Evolutionary conservation across 371 early-diverging fungal genomes (phyloP).

Genomic region (Circinella minor): DNA sequence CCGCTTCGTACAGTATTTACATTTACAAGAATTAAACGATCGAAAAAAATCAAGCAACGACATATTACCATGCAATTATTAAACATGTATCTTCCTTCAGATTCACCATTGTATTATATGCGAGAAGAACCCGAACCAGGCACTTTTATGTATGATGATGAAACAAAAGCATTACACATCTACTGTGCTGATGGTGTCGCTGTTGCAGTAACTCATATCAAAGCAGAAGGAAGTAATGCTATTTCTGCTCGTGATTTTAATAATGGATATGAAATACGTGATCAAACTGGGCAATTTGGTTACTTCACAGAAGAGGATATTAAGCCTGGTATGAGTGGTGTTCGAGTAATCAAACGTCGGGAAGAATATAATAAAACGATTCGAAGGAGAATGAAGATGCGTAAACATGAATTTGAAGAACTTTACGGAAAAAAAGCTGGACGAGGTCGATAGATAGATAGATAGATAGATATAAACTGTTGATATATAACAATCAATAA

Average conservation of each 20-base stretch:
- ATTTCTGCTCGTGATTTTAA: slow-evolving; percentile 70
- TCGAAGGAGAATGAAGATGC: slow-evolving; percentile 29
- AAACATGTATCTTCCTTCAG: slow-evolving; percentile 26
- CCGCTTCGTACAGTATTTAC: slow-evolving; percentile 41
- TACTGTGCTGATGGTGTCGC: slow-evolving; percentile 49
- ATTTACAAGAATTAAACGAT: slow-evolving; percentile 23
- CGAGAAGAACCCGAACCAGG: slow-evolving; percentile 46
- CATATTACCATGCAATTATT: slow-evolving; percentile 30
- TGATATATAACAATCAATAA: background rate
- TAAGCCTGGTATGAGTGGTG: slow-evolving; percentile 23
- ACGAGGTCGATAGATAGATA: background rate
- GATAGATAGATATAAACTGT: background rate
- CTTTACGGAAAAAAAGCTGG: slow-evolving; percentile 10
- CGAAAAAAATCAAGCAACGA: slow-evolving; percentile 25
- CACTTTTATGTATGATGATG: slow-evolving; percentile 43
- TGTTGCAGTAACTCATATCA: slow-evolving; percentile 44
- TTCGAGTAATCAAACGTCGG: slow-evolving; percentile 25
- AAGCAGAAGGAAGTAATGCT: slow-evolving; percentile 67
- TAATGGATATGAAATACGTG: slow-evolving; percentile 71
- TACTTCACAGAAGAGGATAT: slow-evolving; percentile 18
- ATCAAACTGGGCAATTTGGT: slow-evolving; percentile 38
- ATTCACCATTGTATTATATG: slow-evolving; percentile 19
- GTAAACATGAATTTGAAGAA: slow-evolving; percentile 21
- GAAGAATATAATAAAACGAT: slow-evolving; percentile 26
- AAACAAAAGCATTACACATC: slow-evolving; percentile 44